Conservation (phyloP, 164 flowering plant species). For the Chloranthus sessilifolius region DNA sequence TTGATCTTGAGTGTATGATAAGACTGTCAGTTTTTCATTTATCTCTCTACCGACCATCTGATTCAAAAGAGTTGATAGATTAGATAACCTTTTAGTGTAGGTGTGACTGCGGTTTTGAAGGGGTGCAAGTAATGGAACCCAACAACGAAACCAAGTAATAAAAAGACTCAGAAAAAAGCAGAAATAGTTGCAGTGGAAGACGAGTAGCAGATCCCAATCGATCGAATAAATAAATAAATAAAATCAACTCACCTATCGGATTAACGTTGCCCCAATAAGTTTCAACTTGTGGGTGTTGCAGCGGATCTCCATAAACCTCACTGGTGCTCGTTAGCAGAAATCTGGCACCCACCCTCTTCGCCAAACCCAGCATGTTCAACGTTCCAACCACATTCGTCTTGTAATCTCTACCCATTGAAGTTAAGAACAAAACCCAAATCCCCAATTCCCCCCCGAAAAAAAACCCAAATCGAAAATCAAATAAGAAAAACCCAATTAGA, state of each 20-base stretch:
- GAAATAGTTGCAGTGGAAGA: not conserved
- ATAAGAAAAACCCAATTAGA: not conserved
- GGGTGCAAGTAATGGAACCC: no score
- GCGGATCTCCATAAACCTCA: slow-evolving; percentile 97
- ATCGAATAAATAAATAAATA: not conserved
- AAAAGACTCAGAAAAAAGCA: slow-evolving; percentile 4
- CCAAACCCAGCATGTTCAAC: slow-evolving; percentile 91
- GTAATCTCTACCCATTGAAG: slow-evolving; percentile 27
- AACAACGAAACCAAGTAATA: not conserved
- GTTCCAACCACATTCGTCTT: slow-evolving; percentile 99
- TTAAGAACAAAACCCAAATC: slow-evolving; percentile 20
- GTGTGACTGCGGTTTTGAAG: no score
- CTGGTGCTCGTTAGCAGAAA: slow-evolving; percentile 96
- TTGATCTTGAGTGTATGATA: no score
- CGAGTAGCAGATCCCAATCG: not conserved
- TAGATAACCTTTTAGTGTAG: no score
- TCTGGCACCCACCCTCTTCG: slow-evolving; percentile 92
- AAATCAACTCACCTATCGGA: slow-evolving; percentile 63
- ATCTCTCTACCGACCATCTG: no score
- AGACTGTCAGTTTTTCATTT: no score
- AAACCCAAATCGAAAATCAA: not conserved
- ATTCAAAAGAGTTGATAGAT: no score
- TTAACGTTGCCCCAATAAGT: slow-evolving; percentile 99
- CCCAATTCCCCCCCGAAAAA: not conserved
- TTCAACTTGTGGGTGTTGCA: slow-evolving; percentile 91